Percentiles rank a stretch among this genome's conserved stretches.
Conservation (phyloP, 1,139 yeast species). For the Scheffersomyces parashehatae region DNA sequence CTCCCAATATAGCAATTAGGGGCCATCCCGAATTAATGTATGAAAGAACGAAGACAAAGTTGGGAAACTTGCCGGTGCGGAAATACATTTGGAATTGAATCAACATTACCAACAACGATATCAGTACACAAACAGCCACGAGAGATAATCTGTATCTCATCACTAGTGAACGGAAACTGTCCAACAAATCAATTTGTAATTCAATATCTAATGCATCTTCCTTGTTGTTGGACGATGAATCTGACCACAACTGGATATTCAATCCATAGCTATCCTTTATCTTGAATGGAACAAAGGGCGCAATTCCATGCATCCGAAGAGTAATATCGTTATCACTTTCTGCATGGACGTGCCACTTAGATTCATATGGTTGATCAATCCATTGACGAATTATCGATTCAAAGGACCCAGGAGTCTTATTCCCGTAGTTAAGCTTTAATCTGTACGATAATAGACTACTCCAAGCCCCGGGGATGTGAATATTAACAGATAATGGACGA, state of each 20-base stretch:
- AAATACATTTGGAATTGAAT: conserved; percentile 47
- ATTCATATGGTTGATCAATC: conserved; percentile 66
- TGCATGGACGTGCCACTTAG: conserved; percentile 70
- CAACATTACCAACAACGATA: conserved; percentile 44
- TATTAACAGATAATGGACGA: conserved; percentile 47
- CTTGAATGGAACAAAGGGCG: conserved; percentile 72
- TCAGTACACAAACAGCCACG: conserved; percentile 56
- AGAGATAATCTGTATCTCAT: conserved; percentile 64
- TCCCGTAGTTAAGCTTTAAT: conserved; percentile 26
- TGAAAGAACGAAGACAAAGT: conserved; percentile 49
- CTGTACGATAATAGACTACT: conserved; percentile 62
- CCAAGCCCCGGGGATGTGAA: conserved; percentile 58
- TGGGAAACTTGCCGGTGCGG: conserved; percentile 46
- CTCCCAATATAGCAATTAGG: conserved; percentile 17
- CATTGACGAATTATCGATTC: conserved; percentile 71
- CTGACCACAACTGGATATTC: conserved; percentile 49
- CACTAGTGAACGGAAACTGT: conserved; percentile 54
- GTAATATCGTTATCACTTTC: conserved; percentile 29
- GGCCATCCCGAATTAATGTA: conserved; percentile 25
- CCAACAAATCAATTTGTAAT: conserved; percentile 42
- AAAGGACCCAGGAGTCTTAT: conserved; percentile 26
- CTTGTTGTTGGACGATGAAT: conserved; percentile 11
- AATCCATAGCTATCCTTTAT: conserved; percentile 23
- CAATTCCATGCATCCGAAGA: conserved; percentile 65
- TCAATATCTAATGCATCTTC: conserved; percentile 31